Evolutionary conservation across 805 yeast species (phyloP), one percentile per base, ranked within the genome.

Genomic region (Kazachstania martiniae): DNA sequence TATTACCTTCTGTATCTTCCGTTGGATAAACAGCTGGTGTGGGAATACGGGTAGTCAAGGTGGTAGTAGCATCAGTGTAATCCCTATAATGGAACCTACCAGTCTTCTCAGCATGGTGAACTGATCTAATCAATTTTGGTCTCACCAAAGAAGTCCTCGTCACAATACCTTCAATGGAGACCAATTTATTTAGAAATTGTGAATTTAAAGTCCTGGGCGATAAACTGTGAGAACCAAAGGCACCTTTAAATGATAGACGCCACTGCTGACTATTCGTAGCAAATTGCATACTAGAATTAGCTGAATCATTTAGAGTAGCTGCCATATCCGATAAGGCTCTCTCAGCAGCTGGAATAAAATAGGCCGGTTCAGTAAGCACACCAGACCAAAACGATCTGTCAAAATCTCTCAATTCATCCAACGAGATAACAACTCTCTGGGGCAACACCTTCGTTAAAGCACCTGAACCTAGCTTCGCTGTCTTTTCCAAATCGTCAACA

Each of bases 101-200:
- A 1, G 93, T 81, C 25, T 70, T 70, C 36, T 85, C 94, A 39
- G 93, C 85, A 55, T 82, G 89, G 60, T 89, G 97, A 18, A 91
- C 95, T 8, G 95, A 84, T 46, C 94, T 71, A 30, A 86, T 69
- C 34, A 89, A 72, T 55, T 89, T 89, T 23, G 98, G 98, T 40
- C 97, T 71, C 26, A 91, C 94, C 36, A 91, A 65, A 1, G 96
- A 86, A 19, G 94, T 87, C 41, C 91, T 69, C 1, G 97, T 89
- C 12, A 91, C 95, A 46, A 91, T 91, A 35, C 98, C 98, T 59
- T 91, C 96, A 16, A 91, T 66, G 1, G 94, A 77, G 27, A 91
- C 74, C 70, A 89, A 63, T 50, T 78, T 77, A 35, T 94, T 85
- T 32, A 91, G 63, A 42, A 73, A 78, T 10, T 68, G 59, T 2